Conservation (phyloP, 345 rosid genomes). For the Bruguiera gymnorhiza region DNA sequence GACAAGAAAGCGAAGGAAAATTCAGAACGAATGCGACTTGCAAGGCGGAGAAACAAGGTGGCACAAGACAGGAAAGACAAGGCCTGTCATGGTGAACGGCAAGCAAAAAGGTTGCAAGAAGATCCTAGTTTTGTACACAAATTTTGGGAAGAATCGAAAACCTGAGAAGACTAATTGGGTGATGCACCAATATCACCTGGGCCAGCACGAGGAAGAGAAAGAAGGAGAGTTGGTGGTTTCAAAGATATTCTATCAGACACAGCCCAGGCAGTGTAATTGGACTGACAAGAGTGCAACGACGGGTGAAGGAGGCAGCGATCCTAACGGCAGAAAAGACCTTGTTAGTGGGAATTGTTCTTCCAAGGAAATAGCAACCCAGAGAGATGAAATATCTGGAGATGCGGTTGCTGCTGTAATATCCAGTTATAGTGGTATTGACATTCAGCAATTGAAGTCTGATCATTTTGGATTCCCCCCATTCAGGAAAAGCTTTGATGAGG, state of each 20-base stretch:
- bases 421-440: slow-evolving; percentile 52
- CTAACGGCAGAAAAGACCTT: slow-evolving; percentile 50
- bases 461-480: slow-evolving; percentile 65
- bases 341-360: slow-evolving; percentile 77
- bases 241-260: slow-evolving; percentile 96
- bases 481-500: slow-evolving; percentile 86
- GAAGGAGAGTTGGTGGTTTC: slow-evolving; percentile 99
- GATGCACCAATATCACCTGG: slow-evolving; percentile 98
- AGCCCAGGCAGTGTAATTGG: slow-evolving; percentile 96
- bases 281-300: slow-evolving; percentile 46
- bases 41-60: slow-evolving; percentile 99
- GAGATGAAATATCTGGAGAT: slow-evolving; percentile 45
- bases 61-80: slow-evolving; percentile 98
- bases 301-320: slow-evolving; percentile 51
- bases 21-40: slow-evolving; percentile 89
- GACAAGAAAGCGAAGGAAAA: slow-evolving; percentile 91
- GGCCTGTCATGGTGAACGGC: slow-evolving; percentile 94
- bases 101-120: slow-evolving; percentile 96
- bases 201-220: slow-evolving; percentile 91
- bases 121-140: slow-evolving; percentile 87
- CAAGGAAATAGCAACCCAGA: slow-evolving; percentile 47
- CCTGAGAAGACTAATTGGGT: slow-evolving; percentile 99
- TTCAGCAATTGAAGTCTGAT: slow-evolving; percentile 54
- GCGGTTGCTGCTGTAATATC: slow-evolving; percentile 53
- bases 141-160: slow-evolving; percentile 90